Base-by-base conservation (phyloP, 345 rosid species). In the Bruguiera sexangula region DNA sequence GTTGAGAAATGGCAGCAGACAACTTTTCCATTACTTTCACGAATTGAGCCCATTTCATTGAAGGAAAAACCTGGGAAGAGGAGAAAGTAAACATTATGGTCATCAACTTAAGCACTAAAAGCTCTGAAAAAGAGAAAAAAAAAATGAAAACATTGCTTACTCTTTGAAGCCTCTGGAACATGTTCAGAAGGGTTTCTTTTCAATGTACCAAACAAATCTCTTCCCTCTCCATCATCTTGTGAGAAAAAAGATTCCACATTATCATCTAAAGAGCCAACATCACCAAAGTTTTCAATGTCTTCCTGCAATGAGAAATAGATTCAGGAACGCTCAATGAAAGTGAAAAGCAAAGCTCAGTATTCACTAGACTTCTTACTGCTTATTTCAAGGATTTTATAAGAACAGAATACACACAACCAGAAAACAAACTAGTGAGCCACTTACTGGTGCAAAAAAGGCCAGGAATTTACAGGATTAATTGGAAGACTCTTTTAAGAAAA, bases 241-340 rank as follows among this genome's bases (percentile, higher is more conserved):
- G 97, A 87, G 76, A 95, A 81, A 78, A 95, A 92, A 26, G 97
- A 95, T 76, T 95, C 97, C 70, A 95, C 90, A 69, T 92, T 90
- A 77, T 91, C 98, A 69, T 94, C 98, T 31, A 94, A 81, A 73
- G 93, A 84, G 60, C 94, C 98, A 71, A 90, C 89, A 75, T 93
- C 99, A 65, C 90, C 99, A 86, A 92, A 95, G 79, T 87, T 86
- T 52, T 92, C 99, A 61, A 91, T 86, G 84, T 95, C 97, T 27
- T 92, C 97, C 99, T 95, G 96, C 84, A 82, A 76, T 85, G 54
- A 74, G 69, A 71, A 72, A 31, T n/a, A 37, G 64, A 59, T 18
- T 67, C 69, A 62, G 68, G 66, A 65, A 73, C 54, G 74, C 39
- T 63, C 67, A 32, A 13, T 16, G 6, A 31, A 29, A 62, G 8